Conservation (phyloP, 805 yeast genomes). For the Saccharomycopsis synnaedendra region DNA sequence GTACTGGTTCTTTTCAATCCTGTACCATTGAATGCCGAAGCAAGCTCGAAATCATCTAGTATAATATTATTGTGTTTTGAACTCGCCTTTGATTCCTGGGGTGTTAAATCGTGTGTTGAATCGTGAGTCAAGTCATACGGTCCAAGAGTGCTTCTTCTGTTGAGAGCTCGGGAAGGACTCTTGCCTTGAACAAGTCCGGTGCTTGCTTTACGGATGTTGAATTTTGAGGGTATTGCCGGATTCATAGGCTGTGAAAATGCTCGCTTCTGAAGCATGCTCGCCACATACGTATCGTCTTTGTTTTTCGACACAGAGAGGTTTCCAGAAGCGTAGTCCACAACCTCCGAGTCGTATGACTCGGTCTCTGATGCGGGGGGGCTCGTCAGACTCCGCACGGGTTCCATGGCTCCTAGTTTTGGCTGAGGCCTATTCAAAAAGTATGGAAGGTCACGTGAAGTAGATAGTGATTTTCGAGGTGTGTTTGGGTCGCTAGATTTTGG, state of each 20-base stretch:
- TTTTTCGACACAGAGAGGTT: background rate
- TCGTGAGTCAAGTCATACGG: background rate
- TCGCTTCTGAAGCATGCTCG: background rate
- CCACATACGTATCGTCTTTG: conserved; percentile 2
- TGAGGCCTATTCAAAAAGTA: too few species aligned
- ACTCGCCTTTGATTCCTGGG: background rate
- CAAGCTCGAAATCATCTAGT: background rate
- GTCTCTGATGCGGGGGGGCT: background rate
- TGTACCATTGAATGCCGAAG: background rate
- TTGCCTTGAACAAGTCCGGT: background rate
- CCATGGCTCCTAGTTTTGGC: background rate
- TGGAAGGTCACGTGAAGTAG: too few species aligned
- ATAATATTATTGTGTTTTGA: background rate
- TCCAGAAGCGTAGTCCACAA: background rate
- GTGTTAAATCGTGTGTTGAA: conserved; percentile 1
- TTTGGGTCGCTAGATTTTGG: too few species aligned
- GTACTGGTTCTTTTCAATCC: too few species aligned
- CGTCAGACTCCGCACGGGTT: background rate
- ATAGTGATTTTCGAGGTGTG: too few species aligned
- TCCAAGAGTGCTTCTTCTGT: background rate
- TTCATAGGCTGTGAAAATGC: conserved; percentile 6
- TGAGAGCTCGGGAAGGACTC: background rate
- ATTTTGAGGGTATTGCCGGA: background rate
- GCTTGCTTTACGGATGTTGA: conserved; percentile 1
- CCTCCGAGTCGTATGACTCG: background rate